Percentiles rank a stretch among this genome's conserved stretches.
These are phyloP conservation scores for Blepharisma stoltei DNA, from an alignment of 73 alveolate genomes.

Conservation along the genomic window DNA sequence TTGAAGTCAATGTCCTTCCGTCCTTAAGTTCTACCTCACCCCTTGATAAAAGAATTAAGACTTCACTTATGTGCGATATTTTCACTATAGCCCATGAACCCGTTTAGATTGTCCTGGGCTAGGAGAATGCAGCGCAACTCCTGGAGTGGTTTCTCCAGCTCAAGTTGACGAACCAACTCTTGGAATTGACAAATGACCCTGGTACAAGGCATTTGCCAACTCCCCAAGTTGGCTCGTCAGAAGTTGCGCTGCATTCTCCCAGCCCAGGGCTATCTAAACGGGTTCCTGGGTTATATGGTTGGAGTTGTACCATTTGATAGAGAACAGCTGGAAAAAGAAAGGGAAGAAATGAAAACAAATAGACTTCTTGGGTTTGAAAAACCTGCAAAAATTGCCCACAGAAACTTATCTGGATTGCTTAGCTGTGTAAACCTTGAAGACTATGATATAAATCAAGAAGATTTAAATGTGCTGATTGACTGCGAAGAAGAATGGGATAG, in stretches of 20 bases:
- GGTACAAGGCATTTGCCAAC: no score
- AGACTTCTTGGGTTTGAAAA: conserved; percentile 43
- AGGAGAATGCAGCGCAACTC: no score
- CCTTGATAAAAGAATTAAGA: conserved; percentile 76
- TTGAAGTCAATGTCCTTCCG: conserved; percentile 95
- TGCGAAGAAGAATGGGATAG: conserved; percentile 47
- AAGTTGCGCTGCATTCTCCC: no score
- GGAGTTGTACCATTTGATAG: conserved; percentile 46
- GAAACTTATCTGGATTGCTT: conserved; percentile 11
- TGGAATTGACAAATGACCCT: no score
- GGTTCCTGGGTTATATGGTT: no score
- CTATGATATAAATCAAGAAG: conserved; percentile 35
- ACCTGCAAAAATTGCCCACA: background rate
- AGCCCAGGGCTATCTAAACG: no score
- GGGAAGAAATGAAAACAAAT: conserved; percentile 14
- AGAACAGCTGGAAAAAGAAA: conserved; percentile 26
- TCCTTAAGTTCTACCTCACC: conserved; percentile 82
- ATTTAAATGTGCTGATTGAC: conserved; percentile 35
- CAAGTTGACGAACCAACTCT: no score
- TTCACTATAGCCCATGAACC: no score
- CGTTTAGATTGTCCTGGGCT: no score
- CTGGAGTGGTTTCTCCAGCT: no score
- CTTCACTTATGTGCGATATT: conserved; percentile 79
- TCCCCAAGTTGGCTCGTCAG: no score
- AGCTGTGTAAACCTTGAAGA: conserved; percentile 29